Conservation (phyloP, 495 filamentous ascomycete species). For the Neurospora cerealis region DNA sequence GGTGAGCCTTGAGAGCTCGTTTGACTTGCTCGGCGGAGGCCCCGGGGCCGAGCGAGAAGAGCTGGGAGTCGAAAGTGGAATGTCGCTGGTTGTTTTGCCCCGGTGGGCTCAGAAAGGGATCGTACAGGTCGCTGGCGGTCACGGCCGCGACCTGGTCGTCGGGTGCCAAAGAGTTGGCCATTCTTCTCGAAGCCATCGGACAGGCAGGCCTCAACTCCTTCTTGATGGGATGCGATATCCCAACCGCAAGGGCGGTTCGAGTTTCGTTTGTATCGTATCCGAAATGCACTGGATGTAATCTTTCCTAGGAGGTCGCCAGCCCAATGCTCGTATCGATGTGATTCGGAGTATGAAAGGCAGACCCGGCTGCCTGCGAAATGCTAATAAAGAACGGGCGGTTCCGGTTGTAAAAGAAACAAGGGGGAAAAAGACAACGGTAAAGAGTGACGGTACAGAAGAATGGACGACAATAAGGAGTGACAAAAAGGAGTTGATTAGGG, state of each 20-base stretch:
- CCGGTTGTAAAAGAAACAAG: not conserved
- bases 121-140: slow-evolving; percentile 30
- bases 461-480: not conserved
- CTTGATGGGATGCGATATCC: not conserved
- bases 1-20: slow-evolving; percentile 79
- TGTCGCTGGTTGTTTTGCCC: slow-evolving; percentile 54
- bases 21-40: slow-evolving; percentile 78
- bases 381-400: not conserved
- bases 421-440: not conserved
- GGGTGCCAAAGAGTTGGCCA: slow-evolving; percentile 25
- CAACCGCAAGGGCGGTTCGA: not conserved
- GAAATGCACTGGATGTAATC: not conserved
- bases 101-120: slow-evolving; percentile 40
- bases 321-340: not conserved
- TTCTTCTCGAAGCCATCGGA: slow-evolving; percentile 8
- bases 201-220: not conserved
- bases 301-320: not conserved
- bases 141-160: slow-evolving; percentile 18
- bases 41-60: slow-evolving; percentile 66
- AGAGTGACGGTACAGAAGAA: not conserved
- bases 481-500: not conserved
- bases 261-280: slow-evolving; percentile 3
- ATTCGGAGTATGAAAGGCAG: slow-evolving; percentile 4
- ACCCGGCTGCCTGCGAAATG: slow-evolving; percentile 4
- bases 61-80: slow-evolving; percentile 66